Base-by-base conservation (phyloP, 129 eudicot species). In the Silybum marianum region DNA sequence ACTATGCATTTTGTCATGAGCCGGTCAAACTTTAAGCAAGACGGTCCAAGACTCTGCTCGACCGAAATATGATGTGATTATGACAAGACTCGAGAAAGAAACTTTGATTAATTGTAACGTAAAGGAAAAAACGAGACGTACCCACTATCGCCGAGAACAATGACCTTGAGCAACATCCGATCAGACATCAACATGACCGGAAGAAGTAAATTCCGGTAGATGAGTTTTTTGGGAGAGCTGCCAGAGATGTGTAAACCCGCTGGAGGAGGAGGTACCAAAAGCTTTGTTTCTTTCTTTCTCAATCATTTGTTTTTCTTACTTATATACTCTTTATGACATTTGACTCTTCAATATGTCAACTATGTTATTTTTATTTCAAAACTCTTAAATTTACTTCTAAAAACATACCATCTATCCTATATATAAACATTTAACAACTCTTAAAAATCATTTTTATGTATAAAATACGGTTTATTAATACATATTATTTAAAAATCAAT, bases 81-180 rank as follows among this genome's bases (percentile, higher is more conserved):
- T 40, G 24, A 32, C 71, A 72, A 18, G 13, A 23, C 13, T 26
- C 32, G 69, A 11, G 11, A 46, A 7, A 71, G 38, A 3, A 1
- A 24, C 23, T 0, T 78, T 39, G 9, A 10, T 66, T 77, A 68
- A 18, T 66, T 76, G 13, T 9, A 7, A 7, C 6, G n/a, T 68
- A 18, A 30, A 16, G 25, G 14, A 76, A 18, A 51, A 73, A 34
- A 19, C 19, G 24, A 30, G 4, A 66, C 86, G 12, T 88, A 93
- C 98, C 93, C 96, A 58, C 93, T 89, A 65, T 93, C 98, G 5
- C 98, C 98, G 16, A 93, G 94, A 75, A 93, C 92, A 38, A 93
- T 91, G 86, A 93, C 88, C 88, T 93, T 93, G 74, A 93, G 98
- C 91, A 93, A 85, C 79, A 90, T 86, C 75, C 98, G 85, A 71